Conservation (phyloP, 345 rosid species). For the Citrus sinensis region DNA sequence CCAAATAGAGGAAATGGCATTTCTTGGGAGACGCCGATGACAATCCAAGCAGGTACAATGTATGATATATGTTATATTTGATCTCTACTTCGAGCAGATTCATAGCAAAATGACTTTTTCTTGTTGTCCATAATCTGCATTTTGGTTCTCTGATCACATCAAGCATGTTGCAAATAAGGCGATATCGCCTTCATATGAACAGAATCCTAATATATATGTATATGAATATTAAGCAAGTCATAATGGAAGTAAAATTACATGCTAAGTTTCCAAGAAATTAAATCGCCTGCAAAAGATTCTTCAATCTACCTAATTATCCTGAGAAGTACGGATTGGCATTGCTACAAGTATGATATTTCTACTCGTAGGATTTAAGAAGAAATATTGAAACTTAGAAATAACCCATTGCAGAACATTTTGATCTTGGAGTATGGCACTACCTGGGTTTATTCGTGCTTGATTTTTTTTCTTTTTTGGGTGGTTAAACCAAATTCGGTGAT, state of each 20-base stretch:
- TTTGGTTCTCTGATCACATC: not conserved
- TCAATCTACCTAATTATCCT: not conserved
- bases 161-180: not conserved
- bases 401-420: not conserved
- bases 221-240: not conserved
- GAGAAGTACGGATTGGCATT: not conserved
- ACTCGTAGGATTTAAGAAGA: not conserved
- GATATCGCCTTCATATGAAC: too few species aligned
- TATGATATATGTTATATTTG: not conserved
- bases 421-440: slow-evolving; percentile 7
- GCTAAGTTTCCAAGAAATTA: not conserved
- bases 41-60: not conserved
- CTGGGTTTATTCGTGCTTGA: not conserved
- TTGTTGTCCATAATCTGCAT: not conserved
- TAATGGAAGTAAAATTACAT: not conserved
- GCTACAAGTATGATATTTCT: not conserved
- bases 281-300: not conserved
- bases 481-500: slow-evolving; percentile 20
- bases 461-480: not conserved
- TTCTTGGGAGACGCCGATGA: slow-evolving; percentile 4
- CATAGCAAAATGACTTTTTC: not conserved
- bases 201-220: too few species aligned
- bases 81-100: not conserved
- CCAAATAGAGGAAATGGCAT: not conserved
- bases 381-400: not conserved